These are phyloP conservation scores for Nigrospora sphaerica DNA, from an alignment of 2,329 filamentous ascomycete genomes.

Conservation along the genomic window DNA sequence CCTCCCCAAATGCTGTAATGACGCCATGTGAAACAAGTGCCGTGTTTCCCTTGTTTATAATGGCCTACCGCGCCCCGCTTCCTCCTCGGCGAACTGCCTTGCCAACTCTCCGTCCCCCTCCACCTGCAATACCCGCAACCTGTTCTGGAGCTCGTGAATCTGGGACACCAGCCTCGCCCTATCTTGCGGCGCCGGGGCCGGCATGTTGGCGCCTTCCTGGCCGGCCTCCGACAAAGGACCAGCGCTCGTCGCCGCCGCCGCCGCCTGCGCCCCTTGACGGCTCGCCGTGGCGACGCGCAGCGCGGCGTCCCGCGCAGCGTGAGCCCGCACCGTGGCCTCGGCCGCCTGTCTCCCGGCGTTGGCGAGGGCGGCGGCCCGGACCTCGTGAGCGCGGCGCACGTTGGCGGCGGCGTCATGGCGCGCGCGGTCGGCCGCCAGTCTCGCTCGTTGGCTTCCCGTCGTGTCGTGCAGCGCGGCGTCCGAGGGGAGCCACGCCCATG, in stretches of 20 bases:
- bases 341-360: background rate
- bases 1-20: too few relatives aligned
- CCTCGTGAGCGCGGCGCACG: background rate
- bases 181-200: conserved; percentile 4
- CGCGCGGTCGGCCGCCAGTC: too few relatives aligned
- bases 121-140: conserved; percentile 25
- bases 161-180: conserved; percentile 22
- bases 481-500: too few relatives aligned
- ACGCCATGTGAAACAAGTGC: too few relatives aligned
- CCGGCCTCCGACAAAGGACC: background rate
- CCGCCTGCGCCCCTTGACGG: too few relatives aligned
- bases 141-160: conserved; percentile 14
- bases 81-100: conserved; percentile 28
- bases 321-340: too few relatives aligned
- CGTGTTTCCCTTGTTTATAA: background rate
- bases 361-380: background rate
- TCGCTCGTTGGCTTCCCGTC: too few relatives aligned
- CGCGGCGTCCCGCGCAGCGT: too few relatives aligned
- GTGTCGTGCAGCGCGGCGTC: too few relatives aligned
- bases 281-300: too few relatives aligned
- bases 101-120: conserved; percentile 42
- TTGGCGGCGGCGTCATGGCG: too few relatives aligned
- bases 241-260: too few relatives aligned
- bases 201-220: background rate
- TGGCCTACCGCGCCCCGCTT: conserved; percentile 7